Base-by-base conservation (phyloP, 2,329 filamentous ascomycete genomes). In the Colletotrichum euphorbiae region DNA sequence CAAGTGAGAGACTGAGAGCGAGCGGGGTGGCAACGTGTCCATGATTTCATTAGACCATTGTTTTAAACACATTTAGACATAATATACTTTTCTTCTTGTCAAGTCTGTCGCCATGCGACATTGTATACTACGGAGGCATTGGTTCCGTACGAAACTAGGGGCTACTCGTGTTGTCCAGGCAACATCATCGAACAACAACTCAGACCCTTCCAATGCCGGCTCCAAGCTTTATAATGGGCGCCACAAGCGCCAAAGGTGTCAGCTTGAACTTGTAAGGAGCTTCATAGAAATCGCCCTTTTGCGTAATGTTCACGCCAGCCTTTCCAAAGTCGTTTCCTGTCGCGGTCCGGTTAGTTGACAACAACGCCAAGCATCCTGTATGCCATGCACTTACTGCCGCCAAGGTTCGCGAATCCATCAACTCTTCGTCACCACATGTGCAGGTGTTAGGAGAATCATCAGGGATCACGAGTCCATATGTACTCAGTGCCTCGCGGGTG, bases 391-490 rank as follows among this genome's bases (percentile, higher is more conserved):
- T 74, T 75, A 85, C 84, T 79, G 3, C 83, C 82, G 24, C 85
- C 85, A 15, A 86, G 75, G 67, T 87, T 87, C 3, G 83, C 84
- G 72, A 79, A 87, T 0, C 85, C 85, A 70, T 87, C 28, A 86
- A 76, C 72, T 87, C 85, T 71, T 81, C 81, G 54, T 87, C 85
- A 1, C 85, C 85, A 11, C 84, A 84, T 1, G 80, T 78, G 67
- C 80, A 82, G 0, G 84, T 87, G 67, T 87, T 87, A 0, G 85
- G 85, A 48, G 81, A 84, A 67, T 87, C 85, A 51, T 81, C 77
- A 0, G 85, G 85, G n/a, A 87, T 83, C 1, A 87, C 85, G 0
- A 86, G 76, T 0, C 85, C 85, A 58, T 87, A 86, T 0, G 85
- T 86, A 71, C 80, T 84, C 24, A 87, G 73, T 0, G 85, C 84